phyloP scores from a whole-genome alignment of 2,329 filamentous ascomycete species.

The Aspergillus carbonarius region DNA sequence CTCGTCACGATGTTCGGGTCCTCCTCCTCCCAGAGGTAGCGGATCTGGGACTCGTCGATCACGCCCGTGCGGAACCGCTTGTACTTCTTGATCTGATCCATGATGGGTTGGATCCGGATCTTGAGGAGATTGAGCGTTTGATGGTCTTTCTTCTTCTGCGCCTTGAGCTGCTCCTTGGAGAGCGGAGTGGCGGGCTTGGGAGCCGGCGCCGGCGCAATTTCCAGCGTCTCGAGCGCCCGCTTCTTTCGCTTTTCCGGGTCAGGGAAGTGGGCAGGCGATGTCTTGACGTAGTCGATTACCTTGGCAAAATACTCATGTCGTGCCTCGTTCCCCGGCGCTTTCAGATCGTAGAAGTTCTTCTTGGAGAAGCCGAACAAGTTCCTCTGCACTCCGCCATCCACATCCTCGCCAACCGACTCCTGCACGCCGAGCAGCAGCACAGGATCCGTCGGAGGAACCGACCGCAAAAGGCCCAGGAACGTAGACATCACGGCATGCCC shows the following conservation, averaged over 20 bases:
- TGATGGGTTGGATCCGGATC: conserved; percentile 84
- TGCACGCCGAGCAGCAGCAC: conserved; percentile 84
- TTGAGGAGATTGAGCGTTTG: conserved; percentile 84
- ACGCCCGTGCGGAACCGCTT: conserved; percentile 81
- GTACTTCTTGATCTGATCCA: conserved; percentile 97
- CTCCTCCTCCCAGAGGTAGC: conserved; percentile 80
- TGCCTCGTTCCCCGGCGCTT: conserved; percentile 59
- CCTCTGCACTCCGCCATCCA: conserved; percentile 64
- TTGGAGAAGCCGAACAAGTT: conserved; percentile 84
- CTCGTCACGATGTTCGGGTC: conserved; percentile 66
- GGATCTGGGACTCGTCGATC: conserved; percentile 70
- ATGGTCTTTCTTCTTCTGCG: conserved; percentile 77
- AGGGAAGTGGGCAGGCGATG: conserved; percentile 80
- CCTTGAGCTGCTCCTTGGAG: conserved; percentile 77
- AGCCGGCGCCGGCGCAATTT: conserved; percentile 71
- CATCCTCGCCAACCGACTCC: conserved; percentile 64
- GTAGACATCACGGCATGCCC: conserved; percentile 67
- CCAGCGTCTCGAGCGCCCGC: conserved; percentile 73
- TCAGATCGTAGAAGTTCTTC: conserved; percentile 71
- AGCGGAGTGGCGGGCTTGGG: conserved; percentile 60
- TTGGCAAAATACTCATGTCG: conserved; percentile 78
- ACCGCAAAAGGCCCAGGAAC: conserved; percentile 77
- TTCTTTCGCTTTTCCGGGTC: conserved; percentile 84
- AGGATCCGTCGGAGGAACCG: conserved; percentile 85
- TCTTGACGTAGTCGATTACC: conserved; percentile 73